Evolutionary conservation across 352 stramenopile species (phyloP), one percentile per base, ranked within the genome.

Genomic region (Phytophthora meadii): DNA sequence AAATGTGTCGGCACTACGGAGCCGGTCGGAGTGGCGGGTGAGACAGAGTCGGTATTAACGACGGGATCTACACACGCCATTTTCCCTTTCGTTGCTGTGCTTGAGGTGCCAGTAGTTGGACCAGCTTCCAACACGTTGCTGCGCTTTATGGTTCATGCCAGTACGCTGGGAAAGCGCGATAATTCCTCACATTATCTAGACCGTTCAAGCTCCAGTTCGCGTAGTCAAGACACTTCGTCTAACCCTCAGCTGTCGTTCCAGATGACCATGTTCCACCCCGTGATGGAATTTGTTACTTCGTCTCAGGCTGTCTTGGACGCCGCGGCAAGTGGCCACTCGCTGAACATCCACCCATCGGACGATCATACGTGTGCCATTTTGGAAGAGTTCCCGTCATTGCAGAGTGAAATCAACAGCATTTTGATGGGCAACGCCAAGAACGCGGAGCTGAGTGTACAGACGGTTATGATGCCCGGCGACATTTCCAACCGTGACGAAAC

Each of bases 221-320:
- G 64, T n/a, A 77, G 69, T 59, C 65, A 70, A 49, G 77, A 87
- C 25, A 74, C 77, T 4, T 59, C 70, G 25, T 75, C 76, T 0
- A 76, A 76, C 27, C 71, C 71, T 10, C 71, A 76, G 5, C 49
- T 92, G 24, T 92, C 86, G 14, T 94, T 92, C 61, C 83, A 94
- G 63, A 94, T 94, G 83, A 93, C 83, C 1, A 93, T 92, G 85
- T 94, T 94, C 56, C 84, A 92, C 42, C 88, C 88, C 10, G 64
- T 94, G 40, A 66, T 94, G 17, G 88, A 96, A 68, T 96, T 96
- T 73, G 81, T 96, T 19, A 94, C 88, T 19, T 89, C 88, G 2
- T 92, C 88, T 4, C 88, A 95, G 57, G 86, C 88, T 11, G 87
- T 95, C 12, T 68, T 96, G 10, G 88, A 96, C 22, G 88, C 88